Percentiles rank a stretch among this genome's conserved stretches.
These are phyloP conservation scores for Leishmania amazonensis DNA, from an alignment of 208 protist species.

Conservation along the genomic window DNA sequence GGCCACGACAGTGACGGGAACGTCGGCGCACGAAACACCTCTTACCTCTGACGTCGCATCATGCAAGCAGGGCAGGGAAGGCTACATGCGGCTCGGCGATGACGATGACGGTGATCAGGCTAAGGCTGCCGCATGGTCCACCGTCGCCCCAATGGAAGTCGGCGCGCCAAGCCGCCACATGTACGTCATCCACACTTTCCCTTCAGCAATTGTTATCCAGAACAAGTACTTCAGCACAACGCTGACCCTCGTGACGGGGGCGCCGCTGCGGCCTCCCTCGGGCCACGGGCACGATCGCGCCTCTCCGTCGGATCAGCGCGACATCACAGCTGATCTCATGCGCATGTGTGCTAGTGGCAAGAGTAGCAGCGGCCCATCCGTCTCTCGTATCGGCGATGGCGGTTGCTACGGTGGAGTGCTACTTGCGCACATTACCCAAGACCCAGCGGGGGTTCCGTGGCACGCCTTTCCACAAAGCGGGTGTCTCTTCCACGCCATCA, in stretches of 20 bases:
- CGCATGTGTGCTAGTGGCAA: neutral
- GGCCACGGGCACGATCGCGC: neutral
- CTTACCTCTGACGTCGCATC: neutral
- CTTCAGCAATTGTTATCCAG: neutral
- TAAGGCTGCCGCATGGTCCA: neutral
- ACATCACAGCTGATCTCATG: neutral
- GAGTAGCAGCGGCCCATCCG: neutral
- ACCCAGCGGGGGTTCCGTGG: constrained; percentile 46
- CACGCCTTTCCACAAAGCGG: constrained; percentile 33
- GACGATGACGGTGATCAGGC: neutral
- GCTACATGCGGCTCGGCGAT: neutral
- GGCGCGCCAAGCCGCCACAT: neutral
- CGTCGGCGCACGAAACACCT: neutral
- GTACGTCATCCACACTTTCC: constrained; percentile 16
- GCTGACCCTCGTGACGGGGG: constrained; percentile 4
- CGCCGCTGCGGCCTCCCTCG: neutral
- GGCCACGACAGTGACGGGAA: neutral
- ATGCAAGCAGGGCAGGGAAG: neutral
- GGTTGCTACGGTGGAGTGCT: constrained; percentile 43
- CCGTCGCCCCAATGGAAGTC: neutral
- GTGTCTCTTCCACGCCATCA: constrained; percentile 41
- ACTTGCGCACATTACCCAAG: constrained; percentile 30
- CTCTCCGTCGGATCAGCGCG: neutral
- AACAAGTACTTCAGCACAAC: constrained; percentile 21
- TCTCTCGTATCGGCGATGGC: neutral